Evolutionary conservation across 176 grass and related monocot genomes (phyloP).

Genomic region (Avena eriantha): DNA sequence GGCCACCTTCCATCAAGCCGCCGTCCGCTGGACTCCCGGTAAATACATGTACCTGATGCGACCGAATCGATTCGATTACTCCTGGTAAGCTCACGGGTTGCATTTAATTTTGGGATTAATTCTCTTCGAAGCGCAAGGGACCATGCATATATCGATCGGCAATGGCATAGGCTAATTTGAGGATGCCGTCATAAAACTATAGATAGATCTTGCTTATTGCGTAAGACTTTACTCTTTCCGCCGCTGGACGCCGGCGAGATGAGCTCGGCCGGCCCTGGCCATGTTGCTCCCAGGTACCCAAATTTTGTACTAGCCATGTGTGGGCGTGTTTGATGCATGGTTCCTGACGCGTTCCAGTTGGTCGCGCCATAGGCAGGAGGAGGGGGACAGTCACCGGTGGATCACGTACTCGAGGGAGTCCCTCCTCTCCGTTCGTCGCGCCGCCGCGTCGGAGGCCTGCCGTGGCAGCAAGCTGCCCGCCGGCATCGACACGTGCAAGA

Average conservation of each 20-base stretch:
- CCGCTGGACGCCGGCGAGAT: not conserved
- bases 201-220: not conserved
- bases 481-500: not conserved
- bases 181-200: not conserved
- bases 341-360: not conserved
- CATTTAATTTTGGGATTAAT: not conserved
- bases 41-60: not conserved
- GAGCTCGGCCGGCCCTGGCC: not conserved
- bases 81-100: not conserved
- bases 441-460: not conserved
- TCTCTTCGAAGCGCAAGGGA: too few relatives aligned
- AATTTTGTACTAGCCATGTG: not conserved
- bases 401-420: not conserved
- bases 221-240: not conserved
- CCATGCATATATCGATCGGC: not conserved
- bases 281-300: not conserved
- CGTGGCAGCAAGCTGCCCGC: not conserved
- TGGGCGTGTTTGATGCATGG: too few relatives aligned
- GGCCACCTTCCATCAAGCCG: not conserved
- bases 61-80: too few relatives aligned
- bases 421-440: not conserved
- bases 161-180: not conserved
- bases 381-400: not conserved
- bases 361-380: not conserved
- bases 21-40: not conserved